Evolutionary conservation across 768 basidiomycete genomes (phyloP).

Genomic region (Tremella fuciformis): DNA sequence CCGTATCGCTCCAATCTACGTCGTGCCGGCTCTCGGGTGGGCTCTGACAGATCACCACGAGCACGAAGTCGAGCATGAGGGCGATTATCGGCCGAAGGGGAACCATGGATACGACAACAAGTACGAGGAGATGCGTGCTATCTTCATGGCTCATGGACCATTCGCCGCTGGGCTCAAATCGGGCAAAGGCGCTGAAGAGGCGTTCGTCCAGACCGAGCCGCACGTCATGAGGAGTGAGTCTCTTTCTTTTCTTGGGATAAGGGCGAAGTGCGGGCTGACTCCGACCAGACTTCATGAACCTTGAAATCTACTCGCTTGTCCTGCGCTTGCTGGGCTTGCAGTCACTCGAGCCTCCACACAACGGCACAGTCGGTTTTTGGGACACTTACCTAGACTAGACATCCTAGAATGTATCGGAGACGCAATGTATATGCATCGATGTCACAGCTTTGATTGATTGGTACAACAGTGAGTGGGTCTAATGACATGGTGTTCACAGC

Average conservation of each 20-base stretch:
- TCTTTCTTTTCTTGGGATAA: not conserved
- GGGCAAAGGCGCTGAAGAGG: conserved; percentile 54
- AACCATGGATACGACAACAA: conserved; percentile 89
- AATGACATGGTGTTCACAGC: too few species aligned
- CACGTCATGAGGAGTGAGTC: conserved; percentile 27
- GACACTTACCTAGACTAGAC: conserved; percentile 58
- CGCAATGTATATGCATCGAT: too few species aligned
- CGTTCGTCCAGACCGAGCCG: conserved; percentile 61
- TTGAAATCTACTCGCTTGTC: conserved; percentile 80
- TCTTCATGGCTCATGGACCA: conserved; percentile 89
- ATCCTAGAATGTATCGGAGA: not conserved
- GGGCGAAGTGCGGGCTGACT: not conserved
- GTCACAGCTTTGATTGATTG: too few species aligned
- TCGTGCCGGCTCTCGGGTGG: conserved; percentile 77
- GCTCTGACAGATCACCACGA: conserved; percentile 67
- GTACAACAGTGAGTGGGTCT: too few species aligned
- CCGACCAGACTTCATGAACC: conserved; percentile 71
- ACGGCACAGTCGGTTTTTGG: conserved; percentile 82
- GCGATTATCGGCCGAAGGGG: conserved; percentile 61
- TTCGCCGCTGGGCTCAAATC: conserved; percentile 68
- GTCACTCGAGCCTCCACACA: conserved; percentile 50
- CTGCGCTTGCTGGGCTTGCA: conserved; percentile 63
- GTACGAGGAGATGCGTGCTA: conserved; percentile 73
- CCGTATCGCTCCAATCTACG: conserved; percentile 83
- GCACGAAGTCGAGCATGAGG: conserved; percentile 57